These are phyloP conservation scores for Austroboletus novae-zelandiae DNA, from an alignment of 1,284 basidiomycete genomes.

Conservation along the genomic window DNA sequence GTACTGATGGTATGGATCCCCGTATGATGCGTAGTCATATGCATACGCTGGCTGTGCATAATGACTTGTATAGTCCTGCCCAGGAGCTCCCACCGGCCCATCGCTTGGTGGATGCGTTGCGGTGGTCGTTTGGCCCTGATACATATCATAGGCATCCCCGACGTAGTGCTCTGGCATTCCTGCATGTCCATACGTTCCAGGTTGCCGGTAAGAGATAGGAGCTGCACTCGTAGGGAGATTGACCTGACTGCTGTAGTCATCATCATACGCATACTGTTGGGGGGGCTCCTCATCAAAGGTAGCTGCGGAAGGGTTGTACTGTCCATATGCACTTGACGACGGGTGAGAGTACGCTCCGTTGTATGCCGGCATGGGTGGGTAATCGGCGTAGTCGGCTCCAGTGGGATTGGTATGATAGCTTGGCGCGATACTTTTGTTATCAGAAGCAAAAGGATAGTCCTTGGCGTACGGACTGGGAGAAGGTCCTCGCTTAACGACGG, in stretches of 20 bases:
- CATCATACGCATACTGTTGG: conserved; percentile 49
- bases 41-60: conserved; percentile 23
- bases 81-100: conserved; percentile 22
- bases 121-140: conserved; percentile 45
- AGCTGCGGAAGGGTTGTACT: conserved; percentile 55
- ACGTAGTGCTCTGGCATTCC: conserved; percentile 35
- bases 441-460: conserved; percentile 52
- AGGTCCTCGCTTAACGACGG: conserved; percentile 54
- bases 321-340: conserved; percentile 43
- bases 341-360: conserved; percentile 55
- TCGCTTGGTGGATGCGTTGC: conserved; percentile 21
- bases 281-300: conserved; percentile 51
- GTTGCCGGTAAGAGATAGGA: conserved; percentile 46
- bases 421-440: conserved; percentile 34
- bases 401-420: conserved; percentile 33
- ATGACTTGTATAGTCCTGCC: conserved; percentile 39
- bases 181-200: conserved; percentile 19
- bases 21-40: conserved; percentile 30
- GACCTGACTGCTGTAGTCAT: conserved; percentile 60
- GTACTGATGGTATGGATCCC: conserved; percentile 30
- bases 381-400: conserved; percentile 51
- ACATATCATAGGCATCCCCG: conserved; percentile 48
- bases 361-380: conserved; percentile 74
- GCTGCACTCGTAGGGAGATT: conserved; percentile 56
- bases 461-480: conserved; percentile 55